Base-by-base conservation (phyloP, 768 basidiomycete genomes). In the Pisolithus tinctorius region DNA sequence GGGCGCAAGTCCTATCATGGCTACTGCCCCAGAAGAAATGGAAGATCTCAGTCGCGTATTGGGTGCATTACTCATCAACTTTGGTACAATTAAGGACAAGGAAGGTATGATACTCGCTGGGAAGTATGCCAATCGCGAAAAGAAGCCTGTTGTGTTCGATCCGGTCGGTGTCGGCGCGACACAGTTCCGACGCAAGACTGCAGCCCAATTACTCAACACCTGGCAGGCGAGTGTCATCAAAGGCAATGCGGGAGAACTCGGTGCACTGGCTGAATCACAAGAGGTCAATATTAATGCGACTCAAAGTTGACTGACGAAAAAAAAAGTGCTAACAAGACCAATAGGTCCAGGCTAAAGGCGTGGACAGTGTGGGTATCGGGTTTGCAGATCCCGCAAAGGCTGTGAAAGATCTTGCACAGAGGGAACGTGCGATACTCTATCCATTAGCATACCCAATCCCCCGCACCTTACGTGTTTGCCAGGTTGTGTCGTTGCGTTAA, bases 181-280 rank as follows among this genome's bases (percentile, higher is more conserved):
- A 2, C 57, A 67, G 4, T 88, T 81, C 64, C 78, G 93, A 45
- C 81, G 82, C 56, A 70, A 72, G 9, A 76, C 74, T 11, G 57
- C 60, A 14, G 45, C 63, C 82, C 89, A 82, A 50, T 74, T 95
- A 11, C 68, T 95, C 17, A 72, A 85, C 52, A 68, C 71, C 23
- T 95, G 87, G 81, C 92, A 94, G 66, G 82, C 86, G 10, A 84
- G 86, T 16, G 87, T 95, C 20, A 93, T 97, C 68, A 97, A 97
- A 68, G 93, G 93, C 4, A 96, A 97, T 61, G 87, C 91, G 0
- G 89, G 80, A 14, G 94, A 97, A 69, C 82, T 97, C 20, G 91
- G 84, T 0, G 78, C 86, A 0, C 65, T 95, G 9, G 80, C 83
- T 2, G 78, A 84, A n/a, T 88, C 87, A 0, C 65, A 66, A 13